Percentiles rank a stretch among this genome's conserved stretches.
Conservation (phyloP, 164 flowering plant genomes). For the Piper longum region DNA sequence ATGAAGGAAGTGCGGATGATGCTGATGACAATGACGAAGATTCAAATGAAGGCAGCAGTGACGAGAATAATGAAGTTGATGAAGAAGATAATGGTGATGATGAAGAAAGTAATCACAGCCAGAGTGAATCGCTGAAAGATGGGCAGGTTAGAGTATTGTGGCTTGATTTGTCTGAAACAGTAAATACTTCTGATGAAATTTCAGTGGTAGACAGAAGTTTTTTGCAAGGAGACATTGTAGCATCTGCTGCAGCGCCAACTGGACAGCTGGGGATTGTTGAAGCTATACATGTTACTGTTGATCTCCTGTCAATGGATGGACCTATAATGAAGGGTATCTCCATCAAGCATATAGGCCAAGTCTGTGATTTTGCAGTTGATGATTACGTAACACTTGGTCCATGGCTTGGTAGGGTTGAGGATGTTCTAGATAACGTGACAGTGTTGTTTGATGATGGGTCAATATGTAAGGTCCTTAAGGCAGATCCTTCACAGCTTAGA, state of each 20-base stretch:
- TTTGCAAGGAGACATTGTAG: conserved; percentile 90
- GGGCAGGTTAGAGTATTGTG: conserved; percentile 80
- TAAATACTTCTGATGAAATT: conserved; percentile 34
- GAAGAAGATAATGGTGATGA: conserved; percentile 11
- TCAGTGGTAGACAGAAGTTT: conserved; percentile 70
- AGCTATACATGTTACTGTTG: conserved; percentile 62
- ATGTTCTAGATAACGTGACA: conserved; percentile 79
- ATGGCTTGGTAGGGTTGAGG: conserved; percentile 95
- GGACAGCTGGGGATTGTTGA: conserved; percentile 88
- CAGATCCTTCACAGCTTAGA: conserved; percentile 67
- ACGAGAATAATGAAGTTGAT: conserved; percentile 10
- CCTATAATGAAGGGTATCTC: conserved; percentile 42
- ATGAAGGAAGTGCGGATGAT: not conserved
- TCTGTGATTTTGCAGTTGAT: conserved; percentile 68
- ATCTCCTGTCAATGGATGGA: conserved; percentile 52
- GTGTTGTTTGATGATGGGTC: conserved; percentile 92
- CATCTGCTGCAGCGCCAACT: conserved; percentile 63
- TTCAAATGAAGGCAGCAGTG: conserved; percentile 13
- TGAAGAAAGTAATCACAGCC: conserved; percentile 11
- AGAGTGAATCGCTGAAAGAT: conserved; percentile 34
- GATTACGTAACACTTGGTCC: conserved; percentile 87
- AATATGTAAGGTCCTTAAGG: conserved; percentile 67
- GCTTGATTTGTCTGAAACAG: conserved; percentile 64
- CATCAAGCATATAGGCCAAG: conserved; percentile 56
- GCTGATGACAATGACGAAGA: conserved; percentile 26